These are phyloP conservation scores for Porogramme epimiltina DNA, from an alignment of 1,284 basidiomycete species.

Conservation along the genomic window DNA sequence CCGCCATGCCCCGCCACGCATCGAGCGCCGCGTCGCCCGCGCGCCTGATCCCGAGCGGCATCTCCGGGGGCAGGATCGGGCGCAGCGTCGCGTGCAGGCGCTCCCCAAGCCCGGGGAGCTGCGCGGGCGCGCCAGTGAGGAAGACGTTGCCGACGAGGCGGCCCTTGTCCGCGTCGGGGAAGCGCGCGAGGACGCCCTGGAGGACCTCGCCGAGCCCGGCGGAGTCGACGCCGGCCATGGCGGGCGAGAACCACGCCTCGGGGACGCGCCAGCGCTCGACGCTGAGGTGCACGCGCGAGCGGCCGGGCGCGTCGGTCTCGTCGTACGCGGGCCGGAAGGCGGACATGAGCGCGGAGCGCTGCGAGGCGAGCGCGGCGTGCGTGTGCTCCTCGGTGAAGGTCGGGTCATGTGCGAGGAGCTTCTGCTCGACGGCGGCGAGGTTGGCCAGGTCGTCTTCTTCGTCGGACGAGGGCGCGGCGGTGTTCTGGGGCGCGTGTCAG, in stretches of 20 bases:
- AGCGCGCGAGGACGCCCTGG: conserved; percentile 84
- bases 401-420: conserved; percentile 84
- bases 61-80: conserved; percentile 82
- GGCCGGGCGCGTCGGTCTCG: conserved; percentile 70
- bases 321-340: conserved; percentile 80
- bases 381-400: conserved; percentile 84
- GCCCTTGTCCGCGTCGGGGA: conserved; percentile 61
- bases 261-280: conserved; percentile 94
- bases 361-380: conserved; percentile 74
- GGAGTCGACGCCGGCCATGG: conserved; percentile 93
- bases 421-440: conserved; percentile 78
- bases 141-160: conserved; percentile 74
- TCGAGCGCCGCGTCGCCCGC: conserved; percentile 75
- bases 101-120: conserved; percentile 70
- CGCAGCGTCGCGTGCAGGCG: conserved; percentile 75
- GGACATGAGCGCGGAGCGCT: conserved; percentile 82
- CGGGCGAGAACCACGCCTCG: conserved; percentile 92
- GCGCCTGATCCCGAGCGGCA: conserved; percentile 60
- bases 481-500: conserved; percentile 52
- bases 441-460: conserved; percentile 90
- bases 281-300: conserved; percentile 85
- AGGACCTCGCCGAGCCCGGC: conserved; percentile 93
- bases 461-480: conserved; percentile 87
- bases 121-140: conserved; percentile 83
- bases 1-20: conserved; percentile 93